Evolutionary conservation across 495 filamentous ascomycete genomes (phyloP).

Genomic region (Aspergillus ostianus): DNA sequence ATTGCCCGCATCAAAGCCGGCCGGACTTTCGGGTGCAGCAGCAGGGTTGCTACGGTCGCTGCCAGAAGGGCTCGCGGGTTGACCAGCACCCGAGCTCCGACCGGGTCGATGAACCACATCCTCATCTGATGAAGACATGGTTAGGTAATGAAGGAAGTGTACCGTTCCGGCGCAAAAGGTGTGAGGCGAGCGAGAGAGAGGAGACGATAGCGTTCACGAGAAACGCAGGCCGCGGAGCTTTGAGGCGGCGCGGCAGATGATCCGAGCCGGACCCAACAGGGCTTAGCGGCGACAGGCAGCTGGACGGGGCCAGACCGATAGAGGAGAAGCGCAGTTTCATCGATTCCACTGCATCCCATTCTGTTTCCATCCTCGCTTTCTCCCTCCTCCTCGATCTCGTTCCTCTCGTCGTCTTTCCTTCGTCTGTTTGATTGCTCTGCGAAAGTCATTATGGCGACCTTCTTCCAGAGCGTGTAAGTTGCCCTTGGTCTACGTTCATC

Average conservation of each 20-base stretch:
- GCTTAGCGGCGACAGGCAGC: conserved; percentile 21
- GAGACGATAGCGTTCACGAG: neutral
- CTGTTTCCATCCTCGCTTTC: conserved; percentile 7
- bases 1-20: conserved; percentile 34
- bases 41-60: conserved; percentile 29
- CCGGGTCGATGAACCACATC: conserved; percentile 43
- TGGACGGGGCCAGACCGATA: conserved; percentile 30
- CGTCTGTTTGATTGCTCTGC: conserved; percentile 1
- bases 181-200: neutral
- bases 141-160: neutral
- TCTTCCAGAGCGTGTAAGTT: conserved; percentile 80
- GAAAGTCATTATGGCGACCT: conserved; percentile 61
- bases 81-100: conserved; percentile 26
- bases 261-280: conserved; percentile 21
- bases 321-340: conserved; percentile 9
- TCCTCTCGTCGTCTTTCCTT: neutral
- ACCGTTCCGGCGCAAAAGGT: neutral
- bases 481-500: conserved; percentile 14
- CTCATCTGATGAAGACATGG: conserved; percentile 47
- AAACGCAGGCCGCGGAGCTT: conserved; percentile 1
- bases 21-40: conserved; percentile 21
- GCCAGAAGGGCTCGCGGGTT: conserved; percentile 28
- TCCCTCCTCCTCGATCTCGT: neutral
- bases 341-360: conserved; percentile 19
- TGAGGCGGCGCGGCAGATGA: conserved; percentile 8